phyloP scores from a whole-genome alignment of 1,284 basidiomycete species.

The Trichosporon sp. region DNA sequence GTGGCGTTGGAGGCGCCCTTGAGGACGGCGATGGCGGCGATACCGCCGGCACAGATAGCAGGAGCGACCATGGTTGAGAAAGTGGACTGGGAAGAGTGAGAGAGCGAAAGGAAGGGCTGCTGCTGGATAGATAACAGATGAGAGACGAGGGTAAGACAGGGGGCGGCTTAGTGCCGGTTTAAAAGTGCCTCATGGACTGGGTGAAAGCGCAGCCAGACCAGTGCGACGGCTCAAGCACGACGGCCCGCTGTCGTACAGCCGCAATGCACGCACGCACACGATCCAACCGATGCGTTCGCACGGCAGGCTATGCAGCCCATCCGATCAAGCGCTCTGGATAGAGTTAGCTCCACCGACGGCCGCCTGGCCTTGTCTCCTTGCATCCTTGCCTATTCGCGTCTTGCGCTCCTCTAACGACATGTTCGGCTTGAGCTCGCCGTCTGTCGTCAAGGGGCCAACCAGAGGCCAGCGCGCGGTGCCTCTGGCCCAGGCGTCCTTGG shows the following conservation, averaged over 20 bases:
- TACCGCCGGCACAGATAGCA: background rate
- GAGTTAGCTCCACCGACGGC: background rate
- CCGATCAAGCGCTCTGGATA: background rate
- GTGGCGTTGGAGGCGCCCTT: conserved; percentile 3
- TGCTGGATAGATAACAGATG: background rate
- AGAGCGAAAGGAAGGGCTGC: background rate
- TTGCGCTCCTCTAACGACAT: background rate
- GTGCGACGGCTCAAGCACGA: background rate
- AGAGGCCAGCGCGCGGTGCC: background rate
- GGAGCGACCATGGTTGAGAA: background rate
- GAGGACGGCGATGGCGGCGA: conserved; percentile 13
- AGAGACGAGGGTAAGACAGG: background rate
- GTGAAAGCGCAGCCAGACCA: background rate
- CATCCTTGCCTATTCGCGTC: background rate
- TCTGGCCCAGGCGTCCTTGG: background rate
- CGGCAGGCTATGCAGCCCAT: background rate
- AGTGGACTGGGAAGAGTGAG: background rate
- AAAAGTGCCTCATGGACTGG: conserved; percentile 1
- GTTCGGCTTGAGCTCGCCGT: background rate
- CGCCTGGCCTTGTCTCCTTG: background rate
- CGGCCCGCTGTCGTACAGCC: background rate
- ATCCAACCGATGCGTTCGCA: background rate
- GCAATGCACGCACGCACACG: background rate
- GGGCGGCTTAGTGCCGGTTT: background rate
- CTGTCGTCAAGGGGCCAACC: conserved; percentile 1